Conservation (phyloP, 768 basidiomycete genomes). For the Lyophyllum semitale region DNA sequence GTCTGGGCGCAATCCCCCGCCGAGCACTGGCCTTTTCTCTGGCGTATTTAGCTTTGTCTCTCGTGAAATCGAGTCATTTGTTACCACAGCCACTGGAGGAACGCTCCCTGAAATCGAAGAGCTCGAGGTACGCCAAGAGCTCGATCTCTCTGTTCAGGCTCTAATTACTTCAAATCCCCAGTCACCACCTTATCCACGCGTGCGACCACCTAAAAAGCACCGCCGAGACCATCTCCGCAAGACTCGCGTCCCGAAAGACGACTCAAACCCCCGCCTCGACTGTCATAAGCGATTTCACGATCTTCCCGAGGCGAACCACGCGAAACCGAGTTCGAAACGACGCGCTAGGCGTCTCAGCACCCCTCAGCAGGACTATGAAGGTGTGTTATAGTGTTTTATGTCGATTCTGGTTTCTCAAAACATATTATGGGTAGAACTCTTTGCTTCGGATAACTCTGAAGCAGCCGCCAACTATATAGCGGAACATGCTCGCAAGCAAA, state of each 20-base stretch:
- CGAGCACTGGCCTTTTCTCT: conserved; percentile 48
- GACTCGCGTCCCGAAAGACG: not conserved
- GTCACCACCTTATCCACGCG: conserved; percentile 2
- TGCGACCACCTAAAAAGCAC: conserved; percentile 5
- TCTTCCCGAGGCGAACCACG: not conserved
- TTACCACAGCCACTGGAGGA: conserved; percentile 63
- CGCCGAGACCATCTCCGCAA: not conserved
- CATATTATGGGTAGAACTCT: not conserved
- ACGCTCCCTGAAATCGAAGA: conserved; percentile 18
- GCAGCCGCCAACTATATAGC: not conserved
- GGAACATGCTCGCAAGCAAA: not conserved
- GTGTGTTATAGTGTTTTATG: not conserved
- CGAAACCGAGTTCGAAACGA: conserved; percentile 1
- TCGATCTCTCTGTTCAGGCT: not conserved
- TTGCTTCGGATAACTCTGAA: not conserved
- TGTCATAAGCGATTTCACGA: not conserved
- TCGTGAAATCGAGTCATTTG: conserved; percentile 70
- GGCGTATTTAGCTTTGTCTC: conserved; percentile 72
- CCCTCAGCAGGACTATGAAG: conserved; percentile 3
- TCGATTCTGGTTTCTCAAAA: not conserved
- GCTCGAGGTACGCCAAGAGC: conserved; percentile 2
- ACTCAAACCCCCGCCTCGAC: not conserved
- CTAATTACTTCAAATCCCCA: not conserved
- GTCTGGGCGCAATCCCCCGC: conserved; percentile 12
- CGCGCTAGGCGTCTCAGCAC: conserved; percentile 7